Percentiles rank a stretch among this genome's conserved stretches.
Conservation (phyloP, 2,329 filamentous ascomycete species). For the Myotisia sp. region DNA sequence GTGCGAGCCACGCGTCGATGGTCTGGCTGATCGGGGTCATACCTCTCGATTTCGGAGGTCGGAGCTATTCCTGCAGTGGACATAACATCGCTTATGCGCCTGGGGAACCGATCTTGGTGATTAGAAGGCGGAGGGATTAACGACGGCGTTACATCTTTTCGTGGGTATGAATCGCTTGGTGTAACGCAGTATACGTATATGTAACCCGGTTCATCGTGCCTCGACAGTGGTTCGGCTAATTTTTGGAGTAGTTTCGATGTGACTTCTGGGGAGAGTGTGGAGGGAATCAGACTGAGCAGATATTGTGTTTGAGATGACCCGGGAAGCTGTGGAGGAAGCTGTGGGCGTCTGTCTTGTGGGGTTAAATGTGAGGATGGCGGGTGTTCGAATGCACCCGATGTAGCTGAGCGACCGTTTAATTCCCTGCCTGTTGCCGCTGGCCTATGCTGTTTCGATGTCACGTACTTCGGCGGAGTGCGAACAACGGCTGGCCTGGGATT, state of each 20-base stretch:
- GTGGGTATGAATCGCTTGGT: slow-evolving; percentile 40
- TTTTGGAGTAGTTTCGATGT: slow-evolving; percentile 60
- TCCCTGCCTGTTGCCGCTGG: not conserved
- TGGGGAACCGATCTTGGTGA: slow-evolving; percentile 20
- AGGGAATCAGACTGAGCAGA: slow-evolving; percentile 55
- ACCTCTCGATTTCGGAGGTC: slow-evolving; percentile 2
- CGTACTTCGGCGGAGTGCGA: too few relatives aligned
- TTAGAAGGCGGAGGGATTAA: slow-evolving; percentile 36
- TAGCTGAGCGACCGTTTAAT: too few relatives aligned
- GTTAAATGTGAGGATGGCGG: too few relatives aligned
- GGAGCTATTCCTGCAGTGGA: slow-evolving; percentile 22
- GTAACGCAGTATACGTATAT: slow-evolving; percentile 99
- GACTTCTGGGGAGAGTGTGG: slow-evolving; percentile 50
- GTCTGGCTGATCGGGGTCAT: slow-evolving; percentile 11
- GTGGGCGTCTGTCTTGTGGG: slow-evolving; percentile 11
- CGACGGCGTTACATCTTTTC: slow-evolving; percentile 41
- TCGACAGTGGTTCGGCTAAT: slow-evolving; percentile 59
- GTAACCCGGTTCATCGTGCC: slow-evolving; percentile 67
- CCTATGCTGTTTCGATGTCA: too few relatives aligned
- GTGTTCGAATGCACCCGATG: too few relatives aligned
- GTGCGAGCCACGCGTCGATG: slow-evolving; percentile 35
- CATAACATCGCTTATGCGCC: slow-evolving; percentile 25
- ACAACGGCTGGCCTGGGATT: not conserved
- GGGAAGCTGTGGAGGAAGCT: slow-evolving; percentile 12
- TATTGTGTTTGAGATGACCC: slow-evolving; percentile 27